phyloP scores from a whole-genome alignment of 176 grass and related monocot species.

The Themeda triandra region DNA sequence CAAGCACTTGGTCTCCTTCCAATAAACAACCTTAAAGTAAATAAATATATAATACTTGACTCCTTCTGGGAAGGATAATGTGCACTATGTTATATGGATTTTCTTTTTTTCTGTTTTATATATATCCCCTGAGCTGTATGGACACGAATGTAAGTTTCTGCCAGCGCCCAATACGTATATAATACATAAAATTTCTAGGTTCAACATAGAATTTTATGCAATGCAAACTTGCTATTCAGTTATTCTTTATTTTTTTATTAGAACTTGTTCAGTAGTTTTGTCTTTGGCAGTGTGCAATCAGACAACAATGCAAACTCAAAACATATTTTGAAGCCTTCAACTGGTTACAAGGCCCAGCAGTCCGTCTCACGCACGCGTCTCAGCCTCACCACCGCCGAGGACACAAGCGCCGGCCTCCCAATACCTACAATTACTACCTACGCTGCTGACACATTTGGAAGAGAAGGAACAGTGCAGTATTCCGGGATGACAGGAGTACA shows the following conservation, averaged over 20 bases:
- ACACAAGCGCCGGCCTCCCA: too few relatives aligned
- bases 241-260: too few relatives aligned
- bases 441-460: too few relatives aligned
- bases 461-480: too few relatives aligned
- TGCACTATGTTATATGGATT: background rate
- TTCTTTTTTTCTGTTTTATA: background rate
- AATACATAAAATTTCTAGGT: background rate
- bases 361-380: too few relatives aligned
- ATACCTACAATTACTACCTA: too few relatives aligned
- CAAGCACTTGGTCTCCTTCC: slow-evolving; percentile 26
- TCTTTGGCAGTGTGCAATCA: background rate
- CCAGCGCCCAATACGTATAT: background rate
- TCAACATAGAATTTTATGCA: background rate
- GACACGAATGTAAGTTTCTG: background rate
- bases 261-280: background rate
- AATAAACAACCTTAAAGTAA: slow-evolving; percentile 19
- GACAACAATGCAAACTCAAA: background rate
- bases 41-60: background rate
- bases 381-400: too few relatives aligned
- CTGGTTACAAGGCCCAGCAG: too few relatives aligned
- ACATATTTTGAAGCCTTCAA: background rate
- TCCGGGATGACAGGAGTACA: too few relatives aligned
- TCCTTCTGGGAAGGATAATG: background rate
- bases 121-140: background rate
- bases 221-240: background rate